phyloP scores from a whole-genome alignment of 352 stramenopile species.

The Globisporangium apiculatum region DNA sequence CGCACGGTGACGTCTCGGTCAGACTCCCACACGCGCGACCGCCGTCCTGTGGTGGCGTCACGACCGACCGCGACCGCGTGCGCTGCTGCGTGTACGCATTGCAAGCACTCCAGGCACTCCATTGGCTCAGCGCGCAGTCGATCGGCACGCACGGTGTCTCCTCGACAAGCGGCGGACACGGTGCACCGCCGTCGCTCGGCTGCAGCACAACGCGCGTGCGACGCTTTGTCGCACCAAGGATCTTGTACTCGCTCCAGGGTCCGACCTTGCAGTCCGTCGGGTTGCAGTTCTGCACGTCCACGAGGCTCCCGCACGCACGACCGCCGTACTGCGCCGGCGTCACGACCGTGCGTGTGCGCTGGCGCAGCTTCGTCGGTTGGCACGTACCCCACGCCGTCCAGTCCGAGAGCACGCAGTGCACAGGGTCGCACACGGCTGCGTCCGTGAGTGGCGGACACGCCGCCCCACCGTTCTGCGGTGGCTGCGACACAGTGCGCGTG shows the following conservation, averaged over 20 bases:
- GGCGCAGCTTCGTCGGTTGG: conserved; percentile 22
- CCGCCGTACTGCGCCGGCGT: conserved; percentile 39
- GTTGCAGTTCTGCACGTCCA: conserved; percentile 57
- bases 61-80: conserved; percentile 34
- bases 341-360: conserved; percentile 36
- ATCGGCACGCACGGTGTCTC: conserved; percentile 25
- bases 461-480: conserved; percentile 36
- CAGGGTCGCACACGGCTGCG: conserved; percentile 28
- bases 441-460: conserved; percentile 37
- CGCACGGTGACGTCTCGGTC: conserved; percentile 20
- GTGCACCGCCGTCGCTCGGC: conserved; percentile 28
- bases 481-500: conserved; percentile 35
- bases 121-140: conserved; percentile 39
- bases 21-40: conserved; percentile 35
- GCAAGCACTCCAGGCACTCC: conserved; percentile 36
- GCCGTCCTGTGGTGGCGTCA: conserved; percentile 36
- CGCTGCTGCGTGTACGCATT: conserved; percentile 25
- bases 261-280: conserved; percentile 50
- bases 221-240: conserved; percentile 34
- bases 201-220: conserved; percentile 31
- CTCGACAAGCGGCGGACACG: conserved; percentile 36
- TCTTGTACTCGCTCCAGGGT: conserved; percentile 34
- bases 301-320: conserved; percentile 27
- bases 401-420: conserved; percentile 43
- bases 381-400: conserved; percentile 42